Conservation (phyloP, 2,329 filamentous ascomycete genomes). For the Monilinia aucupariae region DNA sequence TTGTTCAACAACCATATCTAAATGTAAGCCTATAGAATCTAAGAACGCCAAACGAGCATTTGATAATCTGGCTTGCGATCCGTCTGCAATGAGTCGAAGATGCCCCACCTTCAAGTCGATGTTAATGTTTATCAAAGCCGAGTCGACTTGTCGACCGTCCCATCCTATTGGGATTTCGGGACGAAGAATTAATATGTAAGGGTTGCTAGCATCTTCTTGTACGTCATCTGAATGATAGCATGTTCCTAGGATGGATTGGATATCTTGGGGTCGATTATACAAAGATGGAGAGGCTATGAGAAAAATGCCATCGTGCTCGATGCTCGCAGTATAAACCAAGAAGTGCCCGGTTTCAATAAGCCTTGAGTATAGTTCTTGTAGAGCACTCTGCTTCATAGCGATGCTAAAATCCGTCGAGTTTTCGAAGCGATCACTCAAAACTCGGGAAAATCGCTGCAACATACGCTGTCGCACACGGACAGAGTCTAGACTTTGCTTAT, state of each 20-base stretch:
- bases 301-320: conserved; percentile 71
- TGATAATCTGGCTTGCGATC: conserved; percentile 70
- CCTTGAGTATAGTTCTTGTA: conserved; percentile 74
- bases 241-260: conserved; percentile 78
- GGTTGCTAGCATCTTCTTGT: conserved; percentile 69
- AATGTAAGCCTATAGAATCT: conserved; percentile 72
- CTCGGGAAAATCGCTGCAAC: conserved; percentile 88
- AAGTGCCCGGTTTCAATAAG: conserved; percentile 82
- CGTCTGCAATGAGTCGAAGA: conserved; percentile 80
- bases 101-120: conserved; percentile 84
- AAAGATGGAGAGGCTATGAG: conserved; percentile 80
- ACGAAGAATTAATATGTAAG: conserved; percentile 78
- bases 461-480: conserved; percentile 94
- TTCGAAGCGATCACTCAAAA: conserved; percentile 88
- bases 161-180: conserved; percentile 75
- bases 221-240: conserved; percentile 66
- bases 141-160: conserved; percentile 70
- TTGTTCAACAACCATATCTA: conserved; percentile 87
- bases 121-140: conserved; percentile 68
- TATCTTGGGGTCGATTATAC: conserved; percentile 68
- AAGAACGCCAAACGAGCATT: conserved; percentile 75
- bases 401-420: conserved; percentile 95
- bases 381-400: conserved; percentile 60
- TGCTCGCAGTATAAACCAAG: conserved; percentile 65
- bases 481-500: conserved; percentile 91